Conservation (phyloP, 805 yeast species). For the Candida railenensis region DNA sequence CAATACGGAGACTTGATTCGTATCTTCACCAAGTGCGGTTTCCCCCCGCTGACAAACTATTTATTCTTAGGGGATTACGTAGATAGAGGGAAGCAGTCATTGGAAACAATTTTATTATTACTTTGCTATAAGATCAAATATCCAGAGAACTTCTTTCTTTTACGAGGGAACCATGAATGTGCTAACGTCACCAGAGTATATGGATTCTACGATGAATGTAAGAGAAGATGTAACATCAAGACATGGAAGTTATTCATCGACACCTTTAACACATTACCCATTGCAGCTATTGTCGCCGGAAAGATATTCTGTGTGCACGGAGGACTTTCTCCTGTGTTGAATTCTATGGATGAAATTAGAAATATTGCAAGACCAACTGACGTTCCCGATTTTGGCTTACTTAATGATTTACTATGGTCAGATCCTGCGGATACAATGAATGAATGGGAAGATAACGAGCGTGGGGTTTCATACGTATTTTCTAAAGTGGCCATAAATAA, state of each 20-base stretch:
- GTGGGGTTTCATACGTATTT: constrained; percentile 82
- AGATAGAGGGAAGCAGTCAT: constrained; percentile 94
- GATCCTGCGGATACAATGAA: constrained; percentile 82
- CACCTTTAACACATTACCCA: constrained; percentile 91
- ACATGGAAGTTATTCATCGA: constrained; percentile 94
- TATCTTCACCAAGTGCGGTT: constrained; percentile 92
- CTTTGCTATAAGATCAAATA: constrained; percentile 93
- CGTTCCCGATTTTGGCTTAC: constrained; percentile 78
- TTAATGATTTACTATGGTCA: constrained; percentile 78
- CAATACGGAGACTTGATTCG: constrained; percentile 91
- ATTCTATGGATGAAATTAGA: constrained; percentile 71
- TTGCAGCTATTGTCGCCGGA: constrained; percentile 93
- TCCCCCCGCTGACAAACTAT: constrained; percentile 93
- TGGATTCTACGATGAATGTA: constrained; percentile 98
- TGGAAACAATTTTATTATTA: constrained; percentile 85
- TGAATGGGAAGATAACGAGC: constrained; percentile 86
- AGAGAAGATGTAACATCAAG: constrained; percentile 86
- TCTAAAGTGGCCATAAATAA: constrained; percentile 78
- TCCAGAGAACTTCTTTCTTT: constrained; percentile 90
- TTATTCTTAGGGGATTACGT: constrained; percentile 95
- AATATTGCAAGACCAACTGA: constrained; percentile 79
- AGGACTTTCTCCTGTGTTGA: constrained; percentile 74
- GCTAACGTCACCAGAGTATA: constrained; percentile 96
- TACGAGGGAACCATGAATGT: constrained; percentile 96
- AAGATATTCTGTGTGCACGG: constrained; percentile 93